A percentile compares a stretch with the other conserved stretches of the same genome.
phyloP scores from a whole-genome alignment of 2,329 filamentous ascomycete species.

The Aspergillus melleus region DNA sequence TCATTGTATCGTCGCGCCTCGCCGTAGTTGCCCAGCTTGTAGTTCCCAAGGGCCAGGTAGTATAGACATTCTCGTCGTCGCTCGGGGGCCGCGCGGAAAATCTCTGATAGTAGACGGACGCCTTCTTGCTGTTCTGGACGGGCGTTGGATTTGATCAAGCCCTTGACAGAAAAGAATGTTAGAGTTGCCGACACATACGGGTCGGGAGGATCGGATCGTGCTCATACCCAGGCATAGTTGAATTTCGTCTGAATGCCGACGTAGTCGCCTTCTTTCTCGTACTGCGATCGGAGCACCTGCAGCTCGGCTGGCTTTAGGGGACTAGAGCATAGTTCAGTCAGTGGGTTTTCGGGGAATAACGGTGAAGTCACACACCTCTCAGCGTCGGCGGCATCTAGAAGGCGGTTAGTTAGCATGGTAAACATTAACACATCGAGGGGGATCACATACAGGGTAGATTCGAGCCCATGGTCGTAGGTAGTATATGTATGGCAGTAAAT shows the following conservation, averaged over 20 bases:
- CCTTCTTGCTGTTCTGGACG: slow-evolving; percentile 90
- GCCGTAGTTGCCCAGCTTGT: slow-evolving; percentile 96
- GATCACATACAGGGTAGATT: slow-evolving; percentile 51
- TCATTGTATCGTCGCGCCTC: slow-evolving; percentile 96
- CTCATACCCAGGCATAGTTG: slow-evolving; percentile 94
- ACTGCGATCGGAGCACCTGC: slow-evolving; percentile 87
- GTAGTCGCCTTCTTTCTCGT: slow-evolving; percentile 96
- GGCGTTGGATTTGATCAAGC: slow-evolving; percentile 86
- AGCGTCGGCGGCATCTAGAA: slow-evolving; percentile 89
- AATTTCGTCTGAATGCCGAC: slow-evolving; percentile 98
- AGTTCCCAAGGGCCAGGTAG: slow-evolving; percentile 95
- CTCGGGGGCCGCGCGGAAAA: slow-evolving; percentile 91
- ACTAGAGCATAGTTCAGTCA: slow-evolving; percentile 45
- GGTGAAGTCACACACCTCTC: slow-evolving; percentile 67
- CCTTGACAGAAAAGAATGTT: slow-evolving; percentile 52
- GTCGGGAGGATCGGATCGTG: background rate
- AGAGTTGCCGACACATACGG: background rate
- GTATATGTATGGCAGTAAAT: background rate
- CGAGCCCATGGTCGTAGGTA: slow-evolving; percentile 38
- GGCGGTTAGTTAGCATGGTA: slow-evolving; percentile 9
- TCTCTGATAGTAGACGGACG: slow-evolving; percentile 89
- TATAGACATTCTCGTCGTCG: slow-evolving; percentile 96
- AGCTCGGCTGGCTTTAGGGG: slow-evolving; percentile 90
- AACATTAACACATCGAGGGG: background rate
- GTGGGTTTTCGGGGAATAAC: background rate